Conservation (phyloP, 768 basidiomycete species). For the Tricholoma saponaceum region DNA sequence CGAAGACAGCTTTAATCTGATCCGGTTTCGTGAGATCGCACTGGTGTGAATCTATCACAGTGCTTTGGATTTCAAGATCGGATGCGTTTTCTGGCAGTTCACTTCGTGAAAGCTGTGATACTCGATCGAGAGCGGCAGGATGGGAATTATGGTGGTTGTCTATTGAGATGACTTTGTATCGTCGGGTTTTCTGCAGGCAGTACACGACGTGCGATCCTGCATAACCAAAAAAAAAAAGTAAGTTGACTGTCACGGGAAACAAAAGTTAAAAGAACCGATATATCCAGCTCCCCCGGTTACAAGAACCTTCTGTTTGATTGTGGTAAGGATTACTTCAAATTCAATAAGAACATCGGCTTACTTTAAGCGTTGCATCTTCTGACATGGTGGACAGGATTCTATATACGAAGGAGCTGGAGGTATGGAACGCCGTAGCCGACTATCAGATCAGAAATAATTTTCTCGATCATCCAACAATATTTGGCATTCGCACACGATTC, state of each 20-base stretch:
- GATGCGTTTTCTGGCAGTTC: conserved; percentile 66
- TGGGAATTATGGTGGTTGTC: conserved; percentile 96
- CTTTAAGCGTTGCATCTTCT: conserved; percentile 35
- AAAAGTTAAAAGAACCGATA: conserved; percentile 54
- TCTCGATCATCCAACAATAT: neutral
- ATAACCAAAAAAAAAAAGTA: conserved; percentile 3
- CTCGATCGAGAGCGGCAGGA: conserved; percentile 67
- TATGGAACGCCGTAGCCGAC: neutral
- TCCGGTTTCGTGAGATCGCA: conserved; percentile 75
- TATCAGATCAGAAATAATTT: neutral
- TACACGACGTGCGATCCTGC: conserved; percentile 93
- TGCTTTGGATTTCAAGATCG: conserved; percentile 64
- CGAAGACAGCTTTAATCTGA: conserved; percentile 75
- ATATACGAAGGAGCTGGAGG: neutral
- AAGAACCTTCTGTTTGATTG: conserved; percentile 33
- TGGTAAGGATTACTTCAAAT: conserved; percentile 16
- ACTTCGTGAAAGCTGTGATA: conserved; percentile 74
- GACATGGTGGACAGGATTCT: conserved; percentile 11
- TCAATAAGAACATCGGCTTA: conserved; percentile 28
- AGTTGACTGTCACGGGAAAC: conserved; percentile 5
- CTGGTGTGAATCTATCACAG: conserved; percentile 62
- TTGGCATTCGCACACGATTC: neutral
- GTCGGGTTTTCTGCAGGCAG: conserved; percentile 76
- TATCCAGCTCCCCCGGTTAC: conserved; percentile 80
- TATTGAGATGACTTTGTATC: conserved; percentile 90